A percentile compares a stretch with the other conserved stretches of the same genome.
Evolutionary conservation across 257 asterid species (phyloP).

Genomic region (Coffea eugenioides): DNA sequence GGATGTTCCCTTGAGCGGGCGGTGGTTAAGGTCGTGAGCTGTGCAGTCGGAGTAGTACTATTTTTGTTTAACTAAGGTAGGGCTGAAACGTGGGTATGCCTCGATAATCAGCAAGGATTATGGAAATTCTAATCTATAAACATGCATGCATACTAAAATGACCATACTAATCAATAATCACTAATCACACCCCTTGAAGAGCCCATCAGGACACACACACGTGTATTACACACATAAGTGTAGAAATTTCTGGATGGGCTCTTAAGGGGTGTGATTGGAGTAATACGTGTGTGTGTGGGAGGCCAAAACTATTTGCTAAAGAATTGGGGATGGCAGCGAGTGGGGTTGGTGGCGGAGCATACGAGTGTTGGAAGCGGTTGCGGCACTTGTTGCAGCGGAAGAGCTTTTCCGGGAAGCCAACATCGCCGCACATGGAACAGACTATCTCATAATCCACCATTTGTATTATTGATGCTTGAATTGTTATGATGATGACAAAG

Average conservation of each 20-base stretch:
- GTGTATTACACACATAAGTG: not conserved
- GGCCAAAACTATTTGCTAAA: not conserved
- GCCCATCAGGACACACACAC: not conserved
- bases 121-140: not conserved
- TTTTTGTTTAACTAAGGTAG: not conserved
- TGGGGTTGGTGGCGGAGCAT: conserved; percentile 19
- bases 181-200: not conserved
- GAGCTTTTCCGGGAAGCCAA: conserved; percentile 89
- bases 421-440: conserved; percentile 96
- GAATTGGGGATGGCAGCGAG: not conserved
- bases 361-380: conserved; percentile 95
- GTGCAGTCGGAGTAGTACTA: not conserved
- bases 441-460: conserved; percentile 87
- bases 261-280: not conserved
- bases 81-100: not conserved
- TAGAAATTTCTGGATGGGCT: not conserved
- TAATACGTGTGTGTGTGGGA: not conserved
- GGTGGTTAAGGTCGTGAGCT: conserved; percentile 9
- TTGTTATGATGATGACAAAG: not conserved
- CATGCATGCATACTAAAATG: conserved; percentile 20
- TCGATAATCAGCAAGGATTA: conserved; percentile 6
- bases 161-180: too few relatives aligned
- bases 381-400: conserved; percentile 92
- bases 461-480: conserved; percentile 1
- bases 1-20: not conserved